Evolutionary conservation across 2,329 filamentous ascomycete genomes (phyloP), one percentile per base, ranked within the genome.

Genomic region (Catunica adiposa): DNA sequence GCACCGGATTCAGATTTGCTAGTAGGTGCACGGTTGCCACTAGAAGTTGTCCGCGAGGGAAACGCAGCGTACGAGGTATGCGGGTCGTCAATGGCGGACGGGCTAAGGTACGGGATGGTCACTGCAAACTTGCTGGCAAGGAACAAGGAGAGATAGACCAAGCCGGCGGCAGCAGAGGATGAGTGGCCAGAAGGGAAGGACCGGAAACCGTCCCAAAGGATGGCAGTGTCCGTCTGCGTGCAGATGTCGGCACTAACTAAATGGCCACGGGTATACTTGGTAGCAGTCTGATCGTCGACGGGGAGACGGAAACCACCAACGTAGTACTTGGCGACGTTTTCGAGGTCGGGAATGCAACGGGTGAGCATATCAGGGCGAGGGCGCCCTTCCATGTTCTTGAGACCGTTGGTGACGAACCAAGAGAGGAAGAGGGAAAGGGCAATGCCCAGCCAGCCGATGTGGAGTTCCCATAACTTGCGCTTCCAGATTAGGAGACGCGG

Each of bases 401-500:
- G 80, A 53, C 84, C 86, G 62, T 87, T 82, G 0, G 89, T 90
- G 62, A 94, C 80, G 67, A 92, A 80, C 71, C 85, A 94, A 3
- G 84, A 77, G 1, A 79, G 73, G 1, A 82, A 80, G 8, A 88
- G 71, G 2, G 85, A 80, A 17, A 95, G 72, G 0, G 75, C 86
- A 2, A 95, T 74, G 0, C 89, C 89, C 63, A 95, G 79, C 80
- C 84, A 87, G 58, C 86, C 89, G 1, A 80, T 81, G 65, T 96
- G 88, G 66, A 86, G 81, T 67, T 96, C 89, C 89, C 90, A 96
- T 1, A 95, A 67, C 69, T 92, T 95, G 61, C 86, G 78, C 65
- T 78, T 79, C 82, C 86, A 89, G 47, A 89, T 73, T 55, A 86
- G 69, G 3, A 75, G 67, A 60, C 75, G 75, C 1, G 85, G 80